Evolutionary conservation across 306 rosid species (phyloP).

Genomic region (Begonia fuchsioides): DNA sequence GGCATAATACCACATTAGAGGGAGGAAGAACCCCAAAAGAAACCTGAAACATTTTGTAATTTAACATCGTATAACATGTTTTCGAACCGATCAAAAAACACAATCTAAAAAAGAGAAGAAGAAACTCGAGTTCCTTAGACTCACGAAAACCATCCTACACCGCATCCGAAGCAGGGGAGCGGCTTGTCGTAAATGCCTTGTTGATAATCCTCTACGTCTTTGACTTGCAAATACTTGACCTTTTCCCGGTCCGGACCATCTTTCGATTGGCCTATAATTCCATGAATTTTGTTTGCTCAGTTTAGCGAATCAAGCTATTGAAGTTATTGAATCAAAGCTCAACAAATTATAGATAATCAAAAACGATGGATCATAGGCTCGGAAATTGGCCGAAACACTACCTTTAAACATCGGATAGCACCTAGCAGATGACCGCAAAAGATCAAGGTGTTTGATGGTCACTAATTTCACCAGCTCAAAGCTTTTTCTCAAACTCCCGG

Average conservation of each 20-base stretch:
- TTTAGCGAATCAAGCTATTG: too few species aligned
- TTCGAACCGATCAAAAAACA: too few species aligned
- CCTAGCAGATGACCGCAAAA: constrained; percentile 73
- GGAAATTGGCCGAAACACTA: constrained; percentile 3
- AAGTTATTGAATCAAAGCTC: too few species aligned
- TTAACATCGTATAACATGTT: too few species aligned
- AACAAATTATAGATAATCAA: too few species aligned
- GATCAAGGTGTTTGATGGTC: constrained; percentile 62
- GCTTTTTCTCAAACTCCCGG: constrained; percentile 25
- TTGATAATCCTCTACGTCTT: constrained; percentile 64
- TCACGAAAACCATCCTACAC: constrained; percentile 97
- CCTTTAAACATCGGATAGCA: constrained; percentile 58
- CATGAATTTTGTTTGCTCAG: too few species aligned
- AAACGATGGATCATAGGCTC: too few species aligned
- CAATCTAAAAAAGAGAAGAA: too few species aligned
- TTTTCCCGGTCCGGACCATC: constrained; percentile 40
- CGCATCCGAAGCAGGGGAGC: constrained; percentile 90
- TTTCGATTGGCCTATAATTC: constrained; percentile 40
- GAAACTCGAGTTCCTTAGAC: constrained; percentile 12
- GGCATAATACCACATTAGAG: constrained; percentile 73
- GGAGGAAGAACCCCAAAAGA: constrained; percentile 67
- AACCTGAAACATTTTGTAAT: constrained; percentile 28
- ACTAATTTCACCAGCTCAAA: constrained; percentile 42
- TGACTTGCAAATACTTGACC: constrained; percentile 48
- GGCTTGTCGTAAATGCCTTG: constrained; percentile 68